Percentiles rank a stretch among this genome's conserved stretches.
phyloP scores from a whole-genome alignment of 208 protist genomes.

The Crithidia expoeki region DNA sequence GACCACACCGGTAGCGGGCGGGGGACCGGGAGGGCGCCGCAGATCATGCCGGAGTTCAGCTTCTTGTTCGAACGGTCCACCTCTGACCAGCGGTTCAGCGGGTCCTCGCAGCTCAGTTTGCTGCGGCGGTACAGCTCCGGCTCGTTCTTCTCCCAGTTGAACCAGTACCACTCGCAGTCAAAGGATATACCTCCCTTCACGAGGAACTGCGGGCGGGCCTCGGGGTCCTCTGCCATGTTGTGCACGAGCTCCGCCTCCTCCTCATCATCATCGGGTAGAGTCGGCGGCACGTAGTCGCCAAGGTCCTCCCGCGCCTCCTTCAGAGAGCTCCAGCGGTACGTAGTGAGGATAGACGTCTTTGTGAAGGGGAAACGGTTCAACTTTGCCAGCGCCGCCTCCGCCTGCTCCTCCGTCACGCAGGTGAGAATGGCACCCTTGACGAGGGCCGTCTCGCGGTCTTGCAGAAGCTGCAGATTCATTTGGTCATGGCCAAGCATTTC shows the following conservation, averaged over 20 bases:
- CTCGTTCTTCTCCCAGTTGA: conserved; percentile 80
- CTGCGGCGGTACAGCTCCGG: conserved; percentile 77
- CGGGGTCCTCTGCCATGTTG: conserved; percentile 82
- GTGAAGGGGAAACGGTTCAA: conserved; percentile 85
- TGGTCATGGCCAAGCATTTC: conserved; percentile 72
- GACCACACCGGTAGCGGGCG: conserved; percentile 87
- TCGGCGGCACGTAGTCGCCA: conserved; percentile 76
- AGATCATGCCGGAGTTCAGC: conserved; percentile 66
- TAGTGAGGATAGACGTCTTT: conserved; percentile 71
- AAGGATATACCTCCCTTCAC: conserved; percentile 72
- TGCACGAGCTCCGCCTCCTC: conserved; percentile 78
- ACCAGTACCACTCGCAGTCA: conserved; percentile 89
- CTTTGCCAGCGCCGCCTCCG: conserved; percentile 81
- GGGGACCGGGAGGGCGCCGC: conserved; percentile 56
- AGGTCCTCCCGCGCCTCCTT: conserved; percentile 48
- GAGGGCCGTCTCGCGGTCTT: conserved; percentile 61
- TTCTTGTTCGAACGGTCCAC: conserved; percentile 73
- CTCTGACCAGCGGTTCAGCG: conserved; percentile 79
- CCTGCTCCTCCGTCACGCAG: conserved; percentile 66
- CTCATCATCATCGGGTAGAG: conserved; percentile 45
- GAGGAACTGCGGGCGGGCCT: conserved; percentile 86
- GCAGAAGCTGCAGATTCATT: conserved; percentile 77
- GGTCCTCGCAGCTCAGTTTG: conserved; percentile 65
- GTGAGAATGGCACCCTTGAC: conserved; percentile 83
- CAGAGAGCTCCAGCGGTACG: conserved; percentile 83